Evolutionary conservation across 1,284 basidiomycete species (phyloP).

Genomic region (Omphalotus olearius): DNA sequence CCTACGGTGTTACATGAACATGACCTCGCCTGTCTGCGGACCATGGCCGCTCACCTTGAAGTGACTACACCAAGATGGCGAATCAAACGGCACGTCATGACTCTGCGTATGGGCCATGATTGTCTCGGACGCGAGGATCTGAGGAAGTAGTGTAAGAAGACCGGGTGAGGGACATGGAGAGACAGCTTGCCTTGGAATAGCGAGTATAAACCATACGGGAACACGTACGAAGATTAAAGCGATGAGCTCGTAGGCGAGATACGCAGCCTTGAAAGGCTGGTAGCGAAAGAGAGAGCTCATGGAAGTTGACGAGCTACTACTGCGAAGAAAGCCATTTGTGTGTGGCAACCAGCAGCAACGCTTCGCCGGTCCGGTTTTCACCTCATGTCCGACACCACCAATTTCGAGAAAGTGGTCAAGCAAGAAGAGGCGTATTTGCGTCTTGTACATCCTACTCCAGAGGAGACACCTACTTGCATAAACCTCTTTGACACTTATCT

Average conservation of each 20-base stretch:
- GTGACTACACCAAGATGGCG: slow-evolving; percentile 26
- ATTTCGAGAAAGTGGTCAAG: slow-evolving; percentile 49
- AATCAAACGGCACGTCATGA: slow-evolving; percentile 30
- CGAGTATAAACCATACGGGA: slow-evolving; percentile 41
- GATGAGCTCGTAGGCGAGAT: slow-evolving; percentile 36
- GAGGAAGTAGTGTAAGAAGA: background rate
- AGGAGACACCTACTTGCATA: slow-evolving; percentile 82
- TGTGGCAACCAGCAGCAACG: no score
- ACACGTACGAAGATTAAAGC: slow-evolving; percentile 38
- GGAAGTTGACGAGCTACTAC: background rate
- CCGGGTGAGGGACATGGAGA: slow-evolving; percentile 1
- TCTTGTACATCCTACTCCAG: slow-evolving; percentile 62
- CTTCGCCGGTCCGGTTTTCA: no score
- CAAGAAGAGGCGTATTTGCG: slow-evolving; percentile 65
- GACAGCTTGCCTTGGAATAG: slow-evolving; percentile 28
- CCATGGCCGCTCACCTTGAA: slow-evolving; percentile 16
- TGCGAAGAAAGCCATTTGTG: no score
- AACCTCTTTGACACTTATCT: slow-evolving; percentile 77
- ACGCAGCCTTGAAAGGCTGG: slow-evolving; percentile 39
- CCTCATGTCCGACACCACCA: slow-evolving; percentile 36
- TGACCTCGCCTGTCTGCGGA: background rate
- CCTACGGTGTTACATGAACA: slow-evolving; percentile 18
- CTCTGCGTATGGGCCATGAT: slow-evolving; percentile 34
- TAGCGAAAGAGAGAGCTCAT: slow-evolving; percentile 17
- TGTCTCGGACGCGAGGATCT: slow-evolving; percentile 36